Evolutionary conservation across 306 rosid species (phyloP).

Genomic region (Cucurbita maxima): DNA sequence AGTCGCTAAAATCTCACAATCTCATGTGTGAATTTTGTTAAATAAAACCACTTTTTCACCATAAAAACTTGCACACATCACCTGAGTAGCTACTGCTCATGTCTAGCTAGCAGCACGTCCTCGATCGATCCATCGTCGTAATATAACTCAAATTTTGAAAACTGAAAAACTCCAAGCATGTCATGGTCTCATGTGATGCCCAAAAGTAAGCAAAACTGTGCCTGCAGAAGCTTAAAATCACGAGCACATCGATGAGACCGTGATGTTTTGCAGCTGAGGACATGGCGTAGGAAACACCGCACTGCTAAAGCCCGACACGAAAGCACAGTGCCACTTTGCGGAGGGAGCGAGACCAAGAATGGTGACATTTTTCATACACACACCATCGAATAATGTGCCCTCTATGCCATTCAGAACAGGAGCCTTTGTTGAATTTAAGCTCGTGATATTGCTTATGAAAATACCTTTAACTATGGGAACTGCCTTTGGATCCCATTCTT

Average conservation of each 20-base stretch:
- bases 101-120: background rate
- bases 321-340: conserved; percentile 57
- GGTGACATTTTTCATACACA: conserved; percentile 62
- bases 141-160: background rate
- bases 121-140: background rate
- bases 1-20: background rate
- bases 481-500: conserved; percentile 86
- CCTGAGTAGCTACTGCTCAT: background rate
- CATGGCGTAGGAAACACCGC: conserved; percentile 69
- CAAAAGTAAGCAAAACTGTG: background rate
- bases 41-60: too few relatives aligned
- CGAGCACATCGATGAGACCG: conserved; percentile 31
- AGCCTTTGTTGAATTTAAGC: conserved; percentile 65
- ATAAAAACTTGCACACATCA: background rate
- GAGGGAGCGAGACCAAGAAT: conserved; percentile 39
- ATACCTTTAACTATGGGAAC: conserved; percentile 56
- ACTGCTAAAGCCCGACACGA: conserved; percentile 48
- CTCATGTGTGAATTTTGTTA: too few relatives aligned
- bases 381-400: conserved; percentile 47
- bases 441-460: conserved; percentile 39
- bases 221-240: conserved; percentile 8
- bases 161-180: background rate
- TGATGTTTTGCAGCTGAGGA: conserved; percentile 33
- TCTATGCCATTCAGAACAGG: conserved; percentile 56
- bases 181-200: background rate